phyloP scores from a whole-genome alignment of 192 early-diverging fungal genomes.

The Coemansia sp. region DNA sequence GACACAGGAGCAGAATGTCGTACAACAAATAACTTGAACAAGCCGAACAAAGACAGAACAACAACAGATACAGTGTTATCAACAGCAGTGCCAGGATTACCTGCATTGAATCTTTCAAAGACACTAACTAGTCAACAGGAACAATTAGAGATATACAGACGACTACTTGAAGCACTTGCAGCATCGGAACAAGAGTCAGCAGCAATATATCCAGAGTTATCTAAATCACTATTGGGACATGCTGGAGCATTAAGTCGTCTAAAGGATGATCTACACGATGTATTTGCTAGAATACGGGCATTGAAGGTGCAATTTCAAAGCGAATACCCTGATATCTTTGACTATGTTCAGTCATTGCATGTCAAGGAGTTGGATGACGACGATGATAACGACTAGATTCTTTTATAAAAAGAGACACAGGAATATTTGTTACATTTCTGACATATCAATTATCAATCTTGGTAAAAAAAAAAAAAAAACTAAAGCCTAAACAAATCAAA shows the following conservation, averaged over 20 bases:
- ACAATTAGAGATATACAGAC: conserved; percentile 33
- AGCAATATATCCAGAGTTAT: conserved; percentile 30
- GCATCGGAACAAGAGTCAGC: conserved; percentile 40
- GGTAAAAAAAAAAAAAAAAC: conserved; percentile 6
- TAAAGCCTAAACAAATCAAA: conserved; percentile 1
- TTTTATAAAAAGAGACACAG: not conserved
- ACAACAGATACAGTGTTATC: conserved; percentile 11
- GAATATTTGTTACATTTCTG: not conserved
- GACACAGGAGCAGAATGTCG: not conserved
- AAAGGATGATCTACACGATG: conserved; percentile 41
- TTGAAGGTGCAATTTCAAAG: conserved; percentile 33
- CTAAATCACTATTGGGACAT: conserved; percentile 28
- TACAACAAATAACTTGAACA: not conserved
- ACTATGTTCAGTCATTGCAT: conserved; percentile 49
- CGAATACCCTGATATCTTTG: conserved; percentile 36
- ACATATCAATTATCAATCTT: not conserved
- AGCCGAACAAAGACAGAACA: not conserved
- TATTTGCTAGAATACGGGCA: conserved; percentile 38
- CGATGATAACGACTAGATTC: conserved; percentile 9
- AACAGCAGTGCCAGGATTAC: conserved; percentile 24
- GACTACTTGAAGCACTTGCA: conserved; percentile 25
- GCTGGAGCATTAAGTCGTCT: conserved; percentile 23
- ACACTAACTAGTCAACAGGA: conserved; percentile 26
- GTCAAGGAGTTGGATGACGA: conserved; percentile 41
- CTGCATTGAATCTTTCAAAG: conserved; percentile 23